Conservation (phyloP, 495 filamentous ascomycete genomes). For the Neurospora intermedia region DNA sequence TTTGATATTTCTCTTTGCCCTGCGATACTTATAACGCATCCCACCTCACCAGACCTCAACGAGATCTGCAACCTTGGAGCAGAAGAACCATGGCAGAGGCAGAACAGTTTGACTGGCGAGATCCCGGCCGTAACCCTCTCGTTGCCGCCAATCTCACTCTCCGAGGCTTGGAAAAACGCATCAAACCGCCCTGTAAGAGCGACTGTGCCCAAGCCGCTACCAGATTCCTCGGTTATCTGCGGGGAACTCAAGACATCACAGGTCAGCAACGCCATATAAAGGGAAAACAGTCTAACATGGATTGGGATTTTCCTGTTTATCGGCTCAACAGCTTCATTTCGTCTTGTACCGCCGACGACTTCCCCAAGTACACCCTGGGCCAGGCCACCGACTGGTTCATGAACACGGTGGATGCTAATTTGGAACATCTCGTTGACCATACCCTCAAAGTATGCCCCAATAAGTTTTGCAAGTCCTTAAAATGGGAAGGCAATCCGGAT, state of each 20-base stretch:
- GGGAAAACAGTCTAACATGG: neutral
- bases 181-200: neutral
- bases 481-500: neutral
- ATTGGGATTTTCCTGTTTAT: neutral
- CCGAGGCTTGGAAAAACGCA: neutral
- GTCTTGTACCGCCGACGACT: neutral
- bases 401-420: neutral
- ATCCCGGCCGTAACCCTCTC: neutral
- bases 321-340: neutral
- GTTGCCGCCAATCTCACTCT: neutral
- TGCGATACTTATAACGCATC: neutral
- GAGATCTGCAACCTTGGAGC: neutral
- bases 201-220: neutral
- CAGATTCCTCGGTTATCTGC: neutral
- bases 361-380: neutral
- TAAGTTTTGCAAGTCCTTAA: neutral
- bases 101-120: neutral
- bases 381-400: neutral
- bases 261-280: neutral
- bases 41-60: neutral
- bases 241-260: neutral
- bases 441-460: neutral
- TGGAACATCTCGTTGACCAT: neutral
- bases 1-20: neutral
- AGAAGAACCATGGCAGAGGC: neutral